phyloP scores from a whole-genome alignment of 2,329 filamentous ascomycete genomes.

The Leptographium lundbergii region DNA sequence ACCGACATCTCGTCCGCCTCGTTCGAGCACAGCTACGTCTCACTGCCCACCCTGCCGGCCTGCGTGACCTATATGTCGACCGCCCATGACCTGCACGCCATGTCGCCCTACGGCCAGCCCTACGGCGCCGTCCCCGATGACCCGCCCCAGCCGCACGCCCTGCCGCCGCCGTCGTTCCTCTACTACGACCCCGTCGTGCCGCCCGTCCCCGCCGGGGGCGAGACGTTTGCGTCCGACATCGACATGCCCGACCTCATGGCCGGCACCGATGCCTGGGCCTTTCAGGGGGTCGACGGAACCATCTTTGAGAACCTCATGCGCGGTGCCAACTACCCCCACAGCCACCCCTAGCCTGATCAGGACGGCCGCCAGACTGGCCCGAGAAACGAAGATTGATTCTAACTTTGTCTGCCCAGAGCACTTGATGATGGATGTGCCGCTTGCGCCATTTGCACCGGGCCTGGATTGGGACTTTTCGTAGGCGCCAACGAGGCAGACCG shows the following conservation, averaged over 20 bases:
- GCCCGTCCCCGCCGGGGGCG: neutral
- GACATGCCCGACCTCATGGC: conserved; percentile 13
- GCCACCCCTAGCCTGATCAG: neutral
- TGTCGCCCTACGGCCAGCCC: neutral
- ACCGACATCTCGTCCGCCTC: neutral
- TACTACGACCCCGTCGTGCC: neutral
- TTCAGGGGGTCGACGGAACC: conserved; percentile 20
- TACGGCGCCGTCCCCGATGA: neutral
- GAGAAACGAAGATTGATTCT: no score
- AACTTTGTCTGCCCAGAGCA: no score
- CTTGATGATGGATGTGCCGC: no score
- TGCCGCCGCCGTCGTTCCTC: neutral
- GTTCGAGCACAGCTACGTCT: neutral
- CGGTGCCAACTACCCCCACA: neutral
- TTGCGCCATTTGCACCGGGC: no score
- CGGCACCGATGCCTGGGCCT: conserved; percentile 18
- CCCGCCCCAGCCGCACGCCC: neutral
- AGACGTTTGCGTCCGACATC: neutral
- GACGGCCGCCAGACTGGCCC: no score
- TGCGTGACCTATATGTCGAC: no score
- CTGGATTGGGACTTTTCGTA: no score
- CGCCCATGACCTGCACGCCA: neutral
- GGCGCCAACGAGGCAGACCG: no score
- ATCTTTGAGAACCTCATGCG: conserved; percentile 17
- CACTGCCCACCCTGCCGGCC: neutral